Percentiles rank a stretch among this genome's conserved stretches.
Evolutionary conservation across 2,329 filamentous ascomycete species (phyloP).

Genomic region (Fusarium austroafricanum): DNA sequence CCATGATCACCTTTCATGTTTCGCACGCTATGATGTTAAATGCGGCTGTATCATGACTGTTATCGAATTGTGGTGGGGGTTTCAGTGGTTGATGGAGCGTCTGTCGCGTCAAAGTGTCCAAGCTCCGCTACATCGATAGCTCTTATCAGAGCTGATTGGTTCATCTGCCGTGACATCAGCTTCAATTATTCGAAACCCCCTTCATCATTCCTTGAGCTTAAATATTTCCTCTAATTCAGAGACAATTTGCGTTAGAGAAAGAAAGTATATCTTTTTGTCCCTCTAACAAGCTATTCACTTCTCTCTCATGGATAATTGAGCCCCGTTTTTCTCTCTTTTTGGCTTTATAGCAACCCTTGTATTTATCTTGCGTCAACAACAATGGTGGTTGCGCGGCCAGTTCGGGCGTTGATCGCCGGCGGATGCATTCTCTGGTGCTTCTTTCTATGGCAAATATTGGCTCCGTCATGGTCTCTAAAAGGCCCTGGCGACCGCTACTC

Average conservation of each 20-base stretch:
- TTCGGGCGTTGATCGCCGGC: constrained; percentile 80
- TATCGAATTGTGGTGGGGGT: constrained; percentile 24
- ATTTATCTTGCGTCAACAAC: constrained; percentile 17
- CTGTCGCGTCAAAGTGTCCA: constrained; percentile 38
- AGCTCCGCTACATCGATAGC: constrained; percentile 24
- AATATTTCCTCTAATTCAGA: constrained; percentile 5
- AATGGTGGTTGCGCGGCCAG: constrained; percentile 88
- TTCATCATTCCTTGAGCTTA: constrained; percentile 25
- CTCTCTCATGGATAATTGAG: constrained; percentile 38
- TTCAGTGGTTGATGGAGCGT: constrained; percentile 39
- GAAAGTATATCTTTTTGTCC: neutral
- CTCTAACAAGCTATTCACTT: neutral
- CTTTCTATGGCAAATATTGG: constrained; percentile 80
- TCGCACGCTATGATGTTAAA: constrained; percentile 19
- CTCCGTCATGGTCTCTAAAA: constrained; percentile 62
- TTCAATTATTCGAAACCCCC: constrained; percentile 40
- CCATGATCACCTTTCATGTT: constrained; percentile 64
- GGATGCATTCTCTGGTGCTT: constrained; percentile 81
- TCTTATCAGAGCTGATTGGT: constrained; percentile 35
- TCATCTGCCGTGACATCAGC: constrained; percentile 35
- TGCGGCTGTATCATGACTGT: constrained; percentile 33
- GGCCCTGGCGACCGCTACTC: constrained; percentile 56
- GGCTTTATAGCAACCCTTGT: constrained; percentile 18
- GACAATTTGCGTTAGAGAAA: neutral
- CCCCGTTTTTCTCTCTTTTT: constrained; percentile 12